Conservation (phyloP, 2,329 filamentous ascomycete species). For the Diaporthe sp. region DNA sequence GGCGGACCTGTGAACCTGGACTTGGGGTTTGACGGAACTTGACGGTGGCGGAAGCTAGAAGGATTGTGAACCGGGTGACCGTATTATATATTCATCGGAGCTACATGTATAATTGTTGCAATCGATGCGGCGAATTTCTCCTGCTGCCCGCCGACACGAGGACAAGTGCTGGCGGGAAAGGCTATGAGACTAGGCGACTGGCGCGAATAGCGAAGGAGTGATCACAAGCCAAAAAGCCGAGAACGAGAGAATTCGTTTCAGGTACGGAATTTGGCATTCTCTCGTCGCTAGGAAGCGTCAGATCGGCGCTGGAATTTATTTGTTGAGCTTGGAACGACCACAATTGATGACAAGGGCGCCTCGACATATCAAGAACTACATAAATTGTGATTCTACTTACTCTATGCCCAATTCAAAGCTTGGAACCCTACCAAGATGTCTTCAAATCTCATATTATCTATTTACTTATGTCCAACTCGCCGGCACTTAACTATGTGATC, state of each 20-base stretch:
- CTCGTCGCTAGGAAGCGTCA: not conserved
- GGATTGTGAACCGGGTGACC: not conserved
- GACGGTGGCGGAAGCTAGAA: not conserved
- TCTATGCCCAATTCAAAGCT: too few species aligned
- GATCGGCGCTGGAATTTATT: too few species aligned
- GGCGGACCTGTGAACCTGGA: not conserved
- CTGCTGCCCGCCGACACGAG: not conserved
- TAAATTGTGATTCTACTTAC: too few species aligned
- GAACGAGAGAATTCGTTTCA: not conserved
- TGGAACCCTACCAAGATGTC: too few species aligned
- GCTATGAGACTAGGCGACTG: not conserved
- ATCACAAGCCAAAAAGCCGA: not conserved
- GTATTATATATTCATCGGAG: not conserved
- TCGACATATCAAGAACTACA: not conserved
- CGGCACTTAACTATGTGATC: too few species aligned
- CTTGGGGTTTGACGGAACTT: not conserved
- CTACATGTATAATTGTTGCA: not conserved
- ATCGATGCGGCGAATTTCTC: not conserved
- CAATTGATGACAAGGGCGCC: not conserved
- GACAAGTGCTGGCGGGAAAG: not conserved
- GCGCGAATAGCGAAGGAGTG: not conserved
- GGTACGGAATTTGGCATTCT: not conserved
- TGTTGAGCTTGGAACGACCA: not conserved
- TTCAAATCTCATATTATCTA: too few species aligned
- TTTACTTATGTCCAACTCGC: too few species aligned